These are phyloP conservation scores for Penicillium brevicompactum DNA, from an alignment of 2,329 filamentous ascomycete genomes.

Conservation along the genomic window DNA sequence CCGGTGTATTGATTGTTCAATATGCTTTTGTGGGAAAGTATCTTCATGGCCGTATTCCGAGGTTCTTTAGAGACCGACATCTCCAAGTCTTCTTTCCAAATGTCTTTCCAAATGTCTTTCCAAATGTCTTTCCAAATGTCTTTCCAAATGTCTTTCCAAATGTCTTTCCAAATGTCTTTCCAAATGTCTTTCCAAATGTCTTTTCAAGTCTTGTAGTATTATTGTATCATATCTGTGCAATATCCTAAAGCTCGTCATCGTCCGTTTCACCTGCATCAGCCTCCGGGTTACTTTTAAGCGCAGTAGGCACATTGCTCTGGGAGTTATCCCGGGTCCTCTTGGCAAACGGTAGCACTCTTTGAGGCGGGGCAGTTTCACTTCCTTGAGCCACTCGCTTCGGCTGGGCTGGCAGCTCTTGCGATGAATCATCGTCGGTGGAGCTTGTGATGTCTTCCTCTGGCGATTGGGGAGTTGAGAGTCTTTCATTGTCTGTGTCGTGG, in stretches of 20 bases:
- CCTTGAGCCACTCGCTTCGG: neutral
- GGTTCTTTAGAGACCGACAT: no score
- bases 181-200: no score
- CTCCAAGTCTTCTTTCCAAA: no score
- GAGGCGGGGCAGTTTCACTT: slow-evolving; percentile 31
- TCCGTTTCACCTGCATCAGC: slow-evolving; percentile 40
- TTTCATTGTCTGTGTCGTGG: slow-evolving; percentile 30
- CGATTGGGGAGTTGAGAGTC: slow-evolving; percentile 32
- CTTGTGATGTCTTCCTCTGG: slow-evolving; percentile 36
- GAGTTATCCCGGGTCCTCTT: slow-evolving; percentile 16
- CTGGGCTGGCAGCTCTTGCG: neutral
- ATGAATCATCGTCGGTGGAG: slow-evolving; percentile 33
- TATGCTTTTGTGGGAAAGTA: neutral
- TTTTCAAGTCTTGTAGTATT: no score
- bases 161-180: no score
- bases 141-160: no score
- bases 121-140: no score
- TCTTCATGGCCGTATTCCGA: no score
- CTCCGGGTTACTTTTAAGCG: slow-evolving; percentile 20
- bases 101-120: no score
- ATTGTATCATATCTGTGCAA: no score
- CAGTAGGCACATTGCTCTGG: slow-evolving; percentile 7
- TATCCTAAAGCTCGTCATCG: slow-evolving; percentile 44
- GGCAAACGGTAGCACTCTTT: slow-evolving; percentile 46
- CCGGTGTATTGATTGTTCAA: neutral